A percentile compares a stretch with the other conserved stretches of the same genome.
phyloP scores from a whole-genome alignment of 1,284 basidiomycete genomes.

The Ganoderma sinense region DNA sequence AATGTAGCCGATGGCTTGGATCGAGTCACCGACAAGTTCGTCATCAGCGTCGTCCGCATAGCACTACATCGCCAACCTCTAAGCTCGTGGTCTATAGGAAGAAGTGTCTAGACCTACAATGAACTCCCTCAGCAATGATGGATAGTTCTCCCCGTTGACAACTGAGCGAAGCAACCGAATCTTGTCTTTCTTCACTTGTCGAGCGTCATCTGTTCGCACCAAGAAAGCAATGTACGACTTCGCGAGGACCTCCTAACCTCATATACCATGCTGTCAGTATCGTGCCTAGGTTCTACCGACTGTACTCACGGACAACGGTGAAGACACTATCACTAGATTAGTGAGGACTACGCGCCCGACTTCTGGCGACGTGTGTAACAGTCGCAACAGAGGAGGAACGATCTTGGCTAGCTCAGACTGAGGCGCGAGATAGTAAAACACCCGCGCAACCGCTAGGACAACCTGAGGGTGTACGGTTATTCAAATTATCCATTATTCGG shows the following conservation, averaged over 20 bases:
- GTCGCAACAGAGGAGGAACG: slow-evolving; percentile 71
- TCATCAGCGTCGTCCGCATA: slow-evolving; percentile 81
- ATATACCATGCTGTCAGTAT: not conserved
- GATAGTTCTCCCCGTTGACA: slow-evolving; percentile 71
- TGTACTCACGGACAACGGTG: slow-evolving; percentile 64
- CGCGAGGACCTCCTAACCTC: slow-evolving; percentile 53
- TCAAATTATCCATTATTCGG: not conserved
- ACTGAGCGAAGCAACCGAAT: slow-evolving; percentile 75
- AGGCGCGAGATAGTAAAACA: slow-evolving; percentile 80
- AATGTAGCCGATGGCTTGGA: slow-evolving; percentile 81
- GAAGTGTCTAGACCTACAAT: slow-evolving; percentile 58
- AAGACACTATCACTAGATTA: slow-evolving; percentile 72
- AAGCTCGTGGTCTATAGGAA: not conserved
- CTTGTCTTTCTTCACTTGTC: slow-evolving; percentile 75
- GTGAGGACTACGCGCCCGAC: slow-evolving; percentile 78
- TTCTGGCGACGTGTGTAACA: slow-evolving; percentile 70
- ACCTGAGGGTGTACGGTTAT: slow-evolving; percentile 56
- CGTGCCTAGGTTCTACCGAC: not conserved
- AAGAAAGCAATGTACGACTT: slow-evolving; percentile 72
- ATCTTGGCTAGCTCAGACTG: slow-evolving; percentile 62
- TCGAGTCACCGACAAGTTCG: slow-evolving; percentile 71
- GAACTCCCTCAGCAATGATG: slow-evolving; percentile 80
- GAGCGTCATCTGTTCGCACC: slow-evolving; percentile 71
- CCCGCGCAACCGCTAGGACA: slow-evolving; percentile 74
- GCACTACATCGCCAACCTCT: slow-evolving; percentile 54